Base-by-base conservation (phyloP, 2,329 filamentous ascomycete genomes). In the Chaetomium strumarium region DNA sequence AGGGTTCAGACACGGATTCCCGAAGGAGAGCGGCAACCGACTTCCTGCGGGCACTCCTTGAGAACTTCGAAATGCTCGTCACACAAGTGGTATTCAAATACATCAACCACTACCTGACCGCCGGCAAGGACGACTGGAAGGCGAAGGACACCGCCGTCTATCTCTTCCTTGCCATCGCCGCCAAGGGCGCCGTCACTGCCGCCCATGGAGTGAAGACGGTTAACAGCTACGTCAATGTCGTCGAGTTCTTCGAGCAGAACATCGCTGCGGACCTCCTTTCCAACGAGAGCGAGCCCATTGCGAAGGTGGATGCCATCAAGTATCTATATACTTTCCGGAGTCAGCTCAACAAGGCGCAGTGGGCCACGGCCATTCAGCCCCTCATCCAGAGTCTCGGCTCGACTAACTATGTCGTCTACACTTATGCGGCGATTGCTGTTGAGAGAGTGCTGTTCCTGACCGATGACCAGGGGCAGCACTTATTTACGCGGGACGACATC, bases 61-160 rank as follows among this genome's bases (percentile, higher is more conserved):
- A 92, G 63, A 90, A 88, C 60, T 97, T 96, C 62, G 90, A 96
- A 68, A 75, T 76, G 51, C 76, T 88, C 2, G 92, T 97, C 42
- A 97, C 92, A 0, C 80, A 77, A 48, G 88, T 95, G n/a, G 91
- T 95, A 19, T 85, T 85, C 57, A 84, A 81, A 61, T 96, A 97
- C 72, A 88, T 95, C 63, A 81, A 86, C 56, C 87, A 91, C 68
- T 96, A 95, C 67, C 78, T 99, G 29, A 78, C 86, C 50, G 90
- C 90, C 64, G 79, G 83, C 51, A 87, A 87, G 68, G 76, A 78
- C 16, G 90, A 96, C 68, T 99, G 93, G 93, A 95, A 95, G 70
- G 85, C 90, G 45, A 99, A 99, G 74, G 93, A 99, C 66, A 97
- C 92, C 0, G 93, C 93, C n/a, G 86, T 96, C 53, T 97, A 97